Percentiles rank a stretch among this genome's conserved stretches.
Evolutionary conservation across 768 basidiomycete genomes (phyloP).

Genomic region (Suillus spraguei): DNA sequence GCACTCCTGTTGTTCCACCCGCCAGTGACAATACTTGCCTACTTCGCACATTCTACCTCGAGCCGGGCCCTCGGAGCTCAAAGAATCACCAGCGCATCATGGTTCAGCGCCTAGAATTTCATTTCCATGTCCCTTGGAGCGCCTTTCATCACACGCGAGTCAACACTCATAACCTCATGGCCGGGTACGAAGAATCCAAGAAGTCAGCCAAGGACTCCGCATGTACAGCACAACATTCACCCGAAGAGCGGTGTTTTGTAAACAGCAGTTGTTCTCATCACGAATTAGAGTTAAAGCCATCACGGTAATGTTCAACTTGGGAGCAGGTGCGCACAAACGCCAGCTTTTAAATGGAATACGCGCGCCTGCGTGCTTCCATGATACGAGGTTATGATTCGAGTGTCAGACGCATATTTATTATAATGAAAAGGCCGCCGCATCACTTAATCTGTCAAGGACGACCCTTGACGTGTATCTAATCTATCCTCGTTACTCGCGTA

Average conservation of each 20-base stretch:
- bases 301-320: background rate
- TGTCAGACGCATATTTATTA: background rate
- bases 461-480: background rate
- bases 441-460: background rate
- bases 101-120: background rate
- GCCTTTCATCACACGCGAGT: background rate
- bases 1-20: background rate
- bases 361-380: background rate
- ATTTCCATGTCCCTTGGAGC: background rate
- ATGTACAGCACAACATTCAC: background rate
- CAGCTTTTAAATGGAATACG: background rate
- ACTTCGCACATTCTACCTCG: background rate
- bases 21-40: background rate
- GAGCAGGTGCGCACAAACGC: background rate
- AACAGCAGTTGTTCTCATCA: background rate
- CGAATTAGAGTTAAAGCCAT: background rate
- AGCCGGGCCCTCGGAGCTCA: background rate
- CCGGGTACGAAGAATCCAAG: background rate
- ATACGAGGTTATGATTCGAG: background rate
- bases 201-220: background rate
- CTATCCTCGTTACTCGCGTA: background rate
- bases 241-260: slow-evolving; percentile 2
- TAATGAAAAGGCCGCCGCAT: background rate
- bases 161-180: background rate
- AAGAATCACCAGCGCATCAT: background rate